Conservation (phyloP, 331 rosid species). For the Spiraea crenata region DNA sequence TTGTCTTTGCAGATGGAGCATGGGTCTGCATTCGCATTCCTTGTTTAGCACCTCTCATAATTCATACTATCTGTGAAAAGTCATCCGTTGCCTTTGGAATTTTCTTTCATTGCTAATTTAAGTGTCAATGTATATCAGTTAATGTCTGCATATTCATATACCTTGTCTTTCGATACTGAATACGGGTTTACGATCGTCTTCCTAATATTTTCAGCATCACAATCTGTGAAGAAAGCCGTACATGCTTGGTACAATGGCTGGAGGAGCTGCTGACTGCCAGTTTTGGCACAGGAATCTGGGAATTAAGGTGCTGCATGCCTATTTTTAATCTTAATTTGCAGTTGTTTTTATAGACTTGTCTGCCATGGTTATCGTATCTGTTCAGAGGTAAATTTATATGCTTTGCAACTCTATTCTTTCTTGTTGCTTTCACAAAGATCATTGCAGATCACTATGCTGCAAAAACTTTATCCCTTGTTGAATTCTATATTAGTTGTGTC, state of each 20-base stretch:
- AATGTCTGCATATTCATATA: constrained; percentile 14
- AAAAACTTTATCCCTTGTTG: neutral
- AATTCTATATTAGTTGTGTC: neutral
- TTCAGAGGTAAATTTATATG: neutral
- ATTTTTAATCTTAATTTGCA: neutral
- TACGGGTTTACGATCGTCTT: constrained; percentile 11
- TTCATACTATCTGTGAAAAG: no score
- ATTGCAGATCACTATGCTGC: neutral
- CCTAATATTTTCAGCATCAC: constrained; percentile 60
- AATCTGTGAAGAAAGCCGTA: constrained; percentile 95
- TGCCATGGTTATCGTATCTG: neutral
- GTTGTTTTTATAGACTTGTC: neutral
- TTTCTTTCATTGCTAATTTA: neutral
- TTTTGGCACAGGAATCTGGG: constrained; percentile 98
- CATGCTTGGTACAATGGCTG: constrained; percentile 99
- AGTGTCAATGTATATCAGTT: constrained; percentile 18
- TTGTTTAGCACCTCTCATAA: no score
- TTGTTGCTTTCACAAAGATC: neutral
- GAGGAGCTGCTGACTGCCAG: constrained; percentile 99
- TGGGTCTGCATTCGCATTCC: no score
- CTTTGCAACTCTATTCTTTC: neutral
- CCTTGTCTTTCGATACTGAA: neutral
- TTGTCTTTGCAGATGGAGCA: no score
- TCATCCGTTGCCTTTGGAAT: no score
- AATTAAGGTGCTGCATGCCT: constrained; percentile 53